A percentile compares a stretch with the other conserved stretches of the same genome.
These are phyloP conservation scores for Phytopythium ostracodes DNA, from an alignment of 352 stramenopile genomes.

Conservation along the genomic window DNA sequence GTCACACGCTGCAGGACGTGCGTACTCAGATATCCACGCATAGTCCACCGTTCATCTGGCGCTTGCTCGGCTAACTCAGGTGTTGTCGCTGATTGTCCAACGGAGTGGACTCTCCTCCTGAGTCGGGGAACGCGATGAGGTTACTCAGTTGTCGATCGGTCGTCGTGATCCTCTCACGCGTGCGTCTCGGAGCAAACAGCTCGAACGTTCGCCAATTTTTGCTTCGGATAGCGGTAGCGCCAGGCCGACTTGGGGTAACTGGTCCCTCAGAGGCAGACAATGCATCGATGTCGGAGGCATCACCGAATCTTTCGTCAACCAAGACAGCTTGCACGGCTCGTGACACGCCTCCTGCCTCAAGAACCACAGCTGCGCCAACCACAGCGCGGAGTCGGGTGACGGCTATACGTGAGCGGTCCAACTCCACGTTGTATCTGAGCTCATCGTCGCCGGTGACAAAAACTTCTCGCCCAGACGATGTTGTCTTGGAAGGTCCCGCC, in stretches of 20 bases:
- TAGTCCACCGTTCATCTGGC: neutral
- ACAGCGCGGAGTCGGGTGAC: neutral
- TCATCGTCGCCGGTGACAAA: neutral
- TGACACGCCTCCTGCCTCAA: neutral
- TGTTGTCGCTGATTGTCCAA: neutral
- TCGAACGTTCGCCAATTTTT: conserved; percentile 1
- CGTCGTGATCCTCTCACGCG: neutral
- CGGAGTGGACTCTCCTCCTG: neutral
- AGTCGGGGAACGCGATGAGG: neutral
- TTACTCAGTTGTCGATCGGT: neutral
- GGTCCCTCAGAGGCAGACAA: neutral
- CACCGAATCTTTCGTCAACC: neutral
- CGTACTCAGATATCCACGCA: neutral
- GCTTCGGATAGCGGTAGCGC: neutral
- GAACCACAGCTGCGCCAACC: neutral
- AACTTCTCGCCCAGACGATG: neutral
- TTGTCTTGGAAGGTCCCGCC: neutral
- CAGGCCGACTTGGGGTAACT: too few relatives aligned
- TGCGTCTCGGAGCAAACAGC: neutral
- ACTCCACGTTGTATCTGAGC: neutral
- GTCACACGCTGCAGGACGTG: neutral
- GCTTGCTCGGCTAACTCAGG: neutral
- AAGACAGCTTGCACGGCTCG: neutral
- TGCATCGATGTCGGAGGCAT: neutral
- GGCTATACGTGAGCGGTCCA: neutral